phyloP scores from a whole-genome alignment of 352 stramenopile genomes.

The Pythium rhizo-oryzae region DNA sequence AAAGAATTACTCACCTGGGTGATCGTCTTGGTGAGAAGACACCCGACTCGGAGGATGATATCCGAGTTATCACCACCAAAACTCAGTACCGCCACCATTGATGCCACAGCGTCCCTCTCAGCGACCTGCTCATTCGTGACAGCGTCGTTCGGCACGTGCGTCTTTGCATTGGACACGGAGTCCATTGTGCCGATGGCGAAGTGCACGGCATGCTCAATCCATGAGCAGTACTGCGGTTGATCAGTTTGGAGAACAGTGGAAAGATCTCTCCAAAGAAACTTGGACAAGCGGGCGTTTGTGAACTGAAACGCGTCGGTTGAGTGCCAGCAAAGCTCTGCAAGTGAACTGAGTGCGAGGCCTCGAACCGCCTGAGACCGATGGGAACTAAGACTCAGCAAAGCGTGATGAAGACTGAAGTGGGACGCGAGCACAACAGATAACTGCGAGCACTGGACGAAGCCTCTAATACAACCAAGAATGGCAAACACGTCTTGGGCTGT shows the following conservation, averaged over 20 bases:
- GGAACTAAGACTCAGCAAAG: slow-evolving; percentile 17
- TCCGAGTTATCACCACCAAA: slow-evolving; percentile 12
- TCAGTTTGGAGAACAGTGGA: slow-evolving; percentile 4
- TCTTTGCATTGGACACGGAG: not conserved
- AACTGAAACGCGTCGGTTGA: slow-evolving; percentile 19
- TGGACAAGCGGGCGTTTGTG: slow-evolving; percentile 18
- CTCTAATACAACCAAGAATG: slow-evolving; percentile 7
- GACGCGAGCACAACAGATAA: slow-evolving; percentile 6
- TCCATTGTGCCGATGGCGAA: not conserved
- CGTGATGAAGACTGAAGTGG: slow-evolving; percentile 23
- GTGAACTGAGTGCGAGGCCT: slow-evolving; percentile 9
- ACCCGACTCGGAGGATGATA: slow-evolving; percentile 6
- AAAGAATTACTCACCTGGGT: slow-evolving; percentile 6
- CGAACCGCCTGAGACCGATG: slow-evolving; percentile 15
- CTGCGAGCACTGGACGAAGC: slow-evolving; percentile 1
- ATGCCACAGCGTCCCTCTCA: slow-evolving; percentile 8
- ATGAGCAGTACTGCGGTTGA: slow-evolving; percentile 14
- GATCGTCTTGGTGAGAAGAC: slow-evolving; percentile 2
- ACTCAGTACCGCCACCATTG: slow-evolving; percentile 20
- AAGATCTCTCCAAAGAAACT: slow-evolving; percentile 26
- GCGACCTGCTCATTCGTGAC: too few relatives aligned
- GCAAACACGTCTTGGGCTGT: not conserved
- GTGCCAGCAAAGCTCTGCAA: slow-evolving; percentile 26
- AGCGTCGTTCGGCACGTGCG: too few relatives aligned
- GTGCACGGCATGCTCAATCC: slow-evolving; percentile 19